Percentiles rank a stretch among this genome's conserved stretches.
phyloP scores from a whole-genome alignment of 495 filamentous ascomycete genomes.

The Podospora conica region DNA sequence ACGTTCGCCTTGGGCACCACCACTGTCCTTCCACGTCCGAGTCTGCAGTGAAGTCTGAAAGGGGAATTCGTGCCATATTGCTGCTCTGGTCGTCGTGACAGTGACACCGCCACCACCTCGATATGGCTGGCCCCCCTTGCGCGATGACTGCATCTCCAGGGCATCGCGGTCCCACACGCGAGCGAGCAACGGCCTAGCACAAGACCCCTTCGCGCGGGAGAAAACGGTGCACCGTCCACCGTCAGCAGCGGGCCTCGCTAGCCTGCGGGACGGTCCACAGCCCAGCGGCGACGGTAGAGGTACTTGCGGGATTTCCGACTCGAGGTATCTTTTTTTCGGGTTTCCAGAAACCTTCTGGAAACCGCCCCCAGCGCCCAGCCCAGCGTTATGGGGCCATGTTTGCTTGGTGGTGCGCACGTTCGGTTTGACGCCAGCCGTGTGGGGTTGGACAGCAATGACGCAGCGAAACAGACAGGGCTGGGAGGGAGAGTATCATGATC shows the following conservation, averaged over 20 bases:
- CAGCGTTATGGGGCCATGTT: not conserved
- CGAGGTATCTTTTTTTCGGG: slow-evolving; percentile 9
- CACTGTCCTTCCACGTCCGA: no score
- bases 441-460: no score
- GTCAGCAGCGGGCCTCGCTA: no score
- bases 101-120: not conserved
- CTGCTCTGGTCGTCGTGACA: not conserved
- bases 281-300: not conserved
- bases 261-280: slow-evolving; percentile 4
- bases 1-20: not conserved
- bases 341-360: slow-evolving; percentile 10
- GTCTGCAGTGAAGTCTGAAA: not conserved
- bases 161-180: not conserved
- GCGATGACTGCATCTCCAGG: not conserved
- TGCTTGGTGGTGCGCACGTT: not conserved
- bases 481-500: not conserved
- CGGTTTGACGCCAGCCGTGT: no score
- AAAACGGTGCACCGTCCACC: not conserved
- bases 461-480: not conserved
- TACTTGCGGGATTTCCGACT: slow-evolving; percentile 14
- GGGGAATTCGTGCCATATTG: not conserved
- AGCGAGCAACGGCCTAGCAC: not conserved
- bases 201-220: not conserved
- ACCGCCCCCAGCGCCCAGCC: not conserved
- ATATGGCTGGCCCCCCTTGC: not conserved